Base-by-base conservation (phyloP, 2,329 filamentous ascomycete genomes). In the Pseudopyricularia cyperi region DNA sequence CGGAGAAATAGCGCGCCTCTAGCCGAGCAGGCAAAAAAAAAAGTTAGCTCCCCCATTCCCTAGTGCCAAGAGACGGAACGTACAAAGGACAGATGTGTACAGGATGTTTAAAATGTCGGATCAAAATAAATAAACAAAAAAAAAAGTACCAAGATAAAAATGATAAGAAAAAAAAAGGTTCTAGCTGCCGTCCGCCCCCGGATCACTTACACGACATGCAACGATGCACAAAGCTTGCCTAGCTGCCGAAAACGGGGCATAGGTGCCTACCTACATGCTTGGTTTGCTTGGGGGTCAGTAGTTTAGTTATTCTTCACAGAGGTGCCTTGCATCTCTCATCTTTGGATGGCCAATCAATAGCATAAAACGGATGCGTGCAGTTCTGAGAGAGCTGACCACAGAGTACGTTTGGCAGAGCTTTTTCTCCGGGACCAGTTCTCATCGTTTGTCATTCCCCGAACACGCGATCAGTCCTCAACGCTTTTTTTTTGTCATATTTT, bases 261-360 rank as follows among this genome's bases (percentile, higher is more conserved):
- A 19, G 39, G 22, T 44, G 24, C 22, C 24, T 44, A 24, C 39
- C 17, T 22, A 26, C 19, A 22, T 26, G 24, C 7, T 44, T 34
- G 15, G n/a, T 53, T 33, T 30, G 39, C 22, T 33, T 47, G 49
- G 12, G 24, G 11, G 7, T 30, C 14, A n/a, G 5, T 48, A 7
- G 14, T 22, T 48, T 35, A 39, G 46, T 54, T 57, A 56, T 46
- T 54, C 22, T 30, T 30, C 28, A 44, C 22, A 44, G 24, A 22
- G 39, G 39, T 44, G 17, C 39, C 39, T 44, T 44, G 39, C 39
- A 24, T 44, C 24, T 26, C 3, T 11, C n/a, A 44, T 24, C 19
- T 22, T 42, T 22, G 39, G 39, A 44, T 22, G 7, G 11, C 19
- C 39, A 44, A 44, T 44, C 39, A 44, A 44, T 44, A 4, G 39